These are phyloP conservation scores for Cladorrhinum sp. DNA, from an alignment of 2,329 filamentous ascomycete genomes.

Conservation along the genomic window DNA sequence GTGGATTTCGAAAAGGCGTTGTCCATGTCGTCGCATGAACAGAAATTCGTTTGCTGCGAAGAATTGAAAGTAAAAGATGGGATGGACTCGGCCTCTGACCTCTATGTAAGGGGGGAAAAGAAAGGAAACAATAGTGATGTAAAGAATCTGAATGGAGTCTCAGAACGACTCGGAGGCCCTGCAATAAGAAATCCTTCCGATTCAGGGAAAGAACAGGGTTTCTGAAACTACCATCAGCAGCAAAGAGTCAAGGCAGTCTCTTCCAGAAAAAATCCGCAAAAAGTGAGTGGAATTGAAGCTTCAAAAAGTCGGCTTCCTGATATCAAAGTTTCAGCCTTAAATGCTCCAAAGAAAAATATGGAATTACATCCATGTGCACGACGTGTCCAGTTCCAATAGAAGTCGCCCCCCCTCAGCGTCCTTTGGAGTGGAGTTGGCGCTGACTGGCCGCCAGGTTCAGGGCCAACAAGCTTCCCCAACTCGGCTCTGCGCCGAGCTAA, in stretches of 20 bases:
- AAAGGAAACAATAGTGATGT: background rate
- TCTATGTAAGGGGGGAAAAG: conserved; percentile 1
- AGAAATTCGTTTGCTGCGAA: conserved; percentile 15
- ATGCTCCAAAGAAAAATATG: conserved; percentile 12
- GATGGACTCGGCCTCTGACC: conserved; percentile 8
- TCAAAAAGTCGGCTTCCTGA: background rate
- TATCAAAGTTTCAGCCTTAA: conserved; percentile 15
- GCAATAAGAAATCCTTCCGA: conserved; percentile 7
- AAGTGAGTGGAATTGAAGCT: conserved; percentile 18
- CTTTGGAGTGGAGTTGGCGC: conserved; percentile 14
- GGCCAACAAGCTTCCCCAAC: conserved; percentile 13
- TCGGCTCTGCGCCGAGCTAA: conserved; percentile 11
- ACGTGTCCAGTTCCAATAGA: conserved; percentile 28
- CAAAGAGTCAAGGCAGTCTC: conserved; percentile 5
- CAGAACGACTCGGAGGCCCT: conserved; percentile 5
- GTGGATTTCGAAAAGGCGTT: conserved; percentile 58
- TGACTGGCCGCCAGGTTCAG: conserved; percentile 16
- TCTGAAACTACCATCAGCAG: conserved; percentile 18
- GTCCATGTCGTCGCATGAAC: conserved; percentile 48
- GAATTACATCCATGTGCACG: conserved; percentile 21
- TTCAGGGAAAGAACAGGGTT: conserved; percentile 16
- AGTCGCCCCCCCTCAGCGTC: conserved; percentile 22
- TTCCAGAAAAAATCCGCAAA: conserved; percentile 7
- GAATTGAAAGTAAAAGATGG: background rate
- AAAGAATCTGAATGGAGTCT: conserved; percentile 8